Evolutionary conservation across 306 rosid genomes (phyloP).

Genomic region (Glycine soja): DNA sequence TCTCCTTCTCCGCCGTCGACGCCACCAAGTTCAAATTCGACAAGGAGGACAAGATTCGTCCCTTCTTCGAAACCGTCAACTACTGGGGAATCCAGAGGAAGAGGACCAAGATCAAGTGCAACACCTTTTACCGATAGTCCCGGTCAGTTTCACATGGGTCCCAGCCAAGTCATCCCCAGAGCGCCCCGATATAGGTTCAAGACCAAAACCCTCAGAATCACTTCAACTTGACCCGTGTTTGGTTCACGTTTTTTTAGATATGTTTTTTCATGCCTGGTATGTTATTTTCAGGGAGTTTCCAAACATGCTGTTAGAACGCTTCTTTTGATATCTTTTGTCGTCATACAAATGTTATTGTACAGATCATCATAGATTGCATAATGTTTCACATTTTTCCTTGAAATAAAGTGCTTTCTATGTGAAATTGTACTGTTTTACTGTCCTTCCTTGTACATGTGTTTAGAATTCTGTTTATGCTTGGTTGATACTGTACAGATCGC

Average conservation of each 20-base stretch:
- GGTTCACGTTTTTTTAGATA: no score
- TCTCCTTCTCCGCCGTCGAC: slow-evolving; percentile 77
- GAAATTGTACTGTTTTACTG: not conserved
- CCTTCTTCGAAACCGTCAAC: slow-evolving; percentile 80
- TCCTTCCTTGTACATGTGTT: no score
- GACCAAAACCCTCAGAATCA: slow-evolving; percentile 75
- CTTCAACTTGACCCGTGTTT: slow-evolving; percentile 34
- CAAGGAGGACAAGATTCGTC: slow-evolving; percentile 81
- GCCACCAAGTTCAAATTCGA: slow-evolving; percentile 71
- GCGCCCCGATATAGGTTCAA: slow-evolving; percentile 83
- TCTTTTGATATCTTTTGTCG: not conserved
- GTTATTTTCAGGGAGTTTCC: no score
- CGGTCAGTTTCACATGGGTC: slow-evolving; percentile 87
- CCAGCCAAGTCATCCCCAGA: slow-evolving; percentile 91
- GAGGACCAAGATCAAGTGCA: slow-evolving; percentile 85
- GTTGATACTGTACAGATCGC: no score
- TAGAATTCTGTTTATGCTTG: no score
- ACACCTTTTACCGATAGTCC: slow-evolving; percentile 63
- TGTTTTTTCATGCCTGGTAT: no score
- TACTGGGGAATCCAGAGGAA: slow-evolving; percentile 95
- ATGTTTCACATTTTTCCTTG: not conserved
- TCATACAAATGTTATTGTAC: not conserved
- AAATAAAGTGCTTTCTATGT: slow-evolving; percentile 19
- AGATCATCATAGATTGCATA: not conserved
- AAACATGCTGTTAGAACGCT: no score